These are phyloP conservation scores for Capronia americana DNA, from an alignment of 2,329 filamentous ascomycete genomes.

Conservation along the genomic window DNA sequence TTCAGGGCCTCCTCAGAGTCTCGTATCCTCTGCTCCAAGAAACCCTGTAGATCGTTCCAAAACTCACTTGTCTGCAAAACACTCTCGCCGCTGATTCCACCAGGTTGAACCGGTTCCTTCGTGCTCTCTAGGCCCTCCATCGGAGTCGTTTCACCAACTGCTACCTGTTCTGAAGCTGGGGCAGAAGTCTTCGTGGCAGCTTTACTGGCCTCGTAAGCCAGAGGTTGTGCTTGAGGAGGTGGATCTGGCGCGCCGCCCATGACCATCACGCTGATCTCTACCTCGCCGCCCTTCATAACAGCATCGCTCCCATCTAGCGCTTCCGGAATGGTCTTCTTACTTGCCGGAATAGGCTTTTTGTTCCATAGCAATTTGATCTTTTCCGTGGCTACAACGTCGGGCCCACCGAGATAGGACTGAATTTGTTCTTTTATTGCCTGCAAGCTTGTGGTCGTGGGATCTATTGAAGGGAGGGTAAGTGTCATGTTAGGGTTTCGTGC, in stretches of 20 bases:
- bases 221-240: slow-evolving; percentile 25
- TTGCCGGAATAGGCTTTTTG: slow-evolving; percentile 78
- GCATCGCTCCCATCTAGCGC: slow-evolving; percentile 63
- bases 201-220: not conserved
- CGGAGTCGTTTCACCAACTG: slow-evolving; percentile 45
- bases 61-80: slow-evolving; percentile 73
- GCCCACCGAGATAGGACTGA: slow-evolving; percentile 61
- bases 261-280: slow-evolving; percentile 89
- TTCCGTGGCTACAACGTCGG: slow-evolving; percentile 54
- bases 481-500: slow-evolving; percentile 76
- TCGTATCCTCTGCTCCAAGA: slow-evolving; percentile 77
- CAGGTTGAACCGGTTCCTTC: slow-evolving; percentile 36
- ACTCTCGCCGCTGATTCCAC: slow-evolving; percentile 32
- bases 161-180: slow-evolving; percentile 46
- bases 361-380: slow-evolving; percentile 87
- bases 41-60: slow-evolving; percentile 84
- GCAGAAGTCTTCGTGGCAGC: slow-evolving; percentile 6
- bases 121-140: slow-evolving; percentile 45
- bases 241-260: slow-evolving; percentile 69
- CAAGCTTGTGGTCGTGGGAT: slow-evolving; percentile 71
- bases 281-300: slow-evolving; percentile 49
- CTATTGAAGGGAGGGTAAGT: slow-evolving; percentile 66
- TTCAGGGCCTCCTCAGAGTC: slow-evolving; percentile 70
- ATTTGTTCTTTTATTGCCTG: slow-evolving; percentile 78
- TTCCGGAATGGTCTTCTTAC: slow-evolving; percentile 76